These are phyloP conservation scores for Aureobasidium sp. DNA, from an alignment of 2,329 filamentous ascomycete species.

Conservation along the genomic window DNA sequence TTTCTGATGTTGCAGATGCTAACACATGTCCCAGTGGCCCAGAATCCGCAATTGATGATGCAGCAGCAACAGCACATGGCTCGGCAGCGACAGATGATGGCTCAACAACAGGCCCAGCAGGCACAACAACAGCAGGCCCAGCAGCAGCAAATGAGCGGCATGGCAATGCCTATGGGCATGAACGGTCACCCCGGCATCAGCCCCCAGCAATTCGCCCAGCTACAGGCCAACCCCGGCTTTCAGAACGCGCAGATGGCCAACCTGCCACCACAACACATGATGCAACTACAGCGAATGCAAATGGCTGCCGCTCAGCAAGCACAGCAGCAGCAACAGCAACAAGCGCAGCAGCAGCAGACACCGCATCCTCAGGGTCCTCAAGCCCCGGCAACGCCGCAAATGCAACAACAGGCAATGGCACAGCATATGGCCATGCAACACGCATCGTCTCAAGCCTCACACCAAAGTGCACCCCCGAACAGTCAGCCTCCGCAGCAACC, in stretches of 20 bases:
- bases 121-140: conserved; percentile 33
- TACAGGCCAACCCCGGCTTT: conserved; percentile 32
- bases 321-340: conserved; percentile 21
- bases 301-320: conserved; percentile 26
- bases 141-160: conserved; percentile 30
- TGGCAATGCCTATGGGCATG: conserved; percentile 46
- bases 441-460: conserved; percentile 43
- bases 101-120: conserved; percentile 33
- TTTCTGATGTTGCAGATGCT: not conserved
- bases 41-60: conserved; percentile 25
- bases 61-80: conserved; percentile 33
- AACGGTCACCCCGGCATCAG: conserved; percentile 47
- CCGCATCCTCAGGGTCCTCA: conserved; percentile 27
- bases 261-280: conserved; percentile 19
- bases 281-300: conserved; percentile 28
- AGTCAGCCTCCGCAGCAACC: conserved; percentile 31
- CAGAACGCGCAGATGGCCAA: conserved; percentile 11
- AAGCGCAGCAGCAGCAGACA: conserved; percentile 25
- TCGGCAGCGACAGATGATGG: conserved; percentile 32
- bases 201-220: conserved; percentile 46
- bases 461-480: conserved; percentile 39
- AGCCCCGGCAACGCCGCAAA: conserved; percentile 32
- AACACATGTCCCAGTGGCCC: conserved; percentile 39
- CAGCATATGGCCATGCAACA: conserved; percentile 41
- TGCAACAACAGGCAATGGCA: conserved; percentile 35